Conservation (phyloP, 495 filamentous ascomycete species). For the Daldinia childiae region DNA sequence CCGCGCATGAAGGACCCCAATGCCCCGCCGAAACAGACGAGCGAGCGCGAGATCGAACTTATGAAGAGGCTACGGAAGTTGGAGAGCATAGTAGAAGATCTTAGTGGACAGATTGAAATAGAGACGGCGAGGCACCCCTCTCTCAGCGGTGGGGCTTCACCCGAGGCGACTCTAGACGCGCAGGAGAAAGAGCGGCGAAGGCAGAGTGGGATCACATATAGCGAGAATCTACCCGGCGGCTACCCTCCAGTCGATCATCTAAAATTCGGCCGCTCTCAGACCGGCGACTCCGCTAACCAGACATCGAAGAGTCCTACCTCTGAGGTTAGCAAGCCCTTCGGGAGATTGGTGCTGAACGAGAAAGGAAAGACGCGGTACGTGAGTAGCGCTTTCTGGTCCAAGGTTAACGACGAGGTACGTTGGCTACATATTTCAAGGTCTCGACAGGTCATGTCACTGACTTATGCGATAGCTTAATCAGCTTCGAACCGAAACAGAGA, state of each 20-base stretch:
- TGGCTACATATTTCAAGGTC: neutral
- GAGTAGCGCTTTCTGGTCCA: slow-evolving; percentile 90
- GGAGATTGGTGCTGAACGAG: slow-evolving; percentile 84
- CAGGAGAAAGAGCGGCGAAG: slow-evolving; percentile 45
- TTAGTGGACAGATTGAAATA: slow-evolving; percentile 66
- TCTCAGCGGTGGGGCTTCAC: slow-evolving; percentile 50
- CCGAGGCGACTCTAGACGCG: slow-evolving; percentile 46
- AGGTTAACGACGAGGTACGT: slow-evolving; percentile 81
- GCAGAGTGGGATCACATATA: slow-evolving; percentile 35
- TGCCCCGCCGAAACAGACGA: slow-evolving; percentile 60
- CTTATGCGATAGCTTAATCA: slow-evolving; percentile 68
- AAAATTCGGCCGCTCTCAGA: slow-evolving; percentile 38
- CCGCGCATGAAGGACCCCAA: slow-evolving; percentile 68
- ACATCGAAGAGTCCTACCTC: slow-evolving; percentile 42
- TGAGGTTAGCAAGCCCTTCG: slow-evolving; percentile 73
- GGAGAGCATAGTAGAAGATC: slow-evolving; percentile 79
- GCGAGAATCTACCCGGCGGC: slow-evolving; percentile 38
- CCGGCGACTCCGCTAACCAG: slow-evolving; percentile 30
- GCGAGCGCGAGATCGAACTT: slow-evolving; percentile 76
- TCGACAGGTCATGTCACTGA: slow-evolving; percentile 13
- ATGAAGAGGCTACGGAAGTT: slow-evolving; percentile 79
- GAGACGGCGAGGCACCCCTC: slow-evolving; percentile 53
- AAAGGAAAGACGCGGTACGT: slow-evolving; percentile 83
- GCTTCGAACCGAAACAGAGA: slow-evolving; percentile 73
- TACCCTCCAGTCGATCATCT: slow-evolving; percentile 31